Percentiles rank a stretch among this genome's conserved stretches.
These are phyloP conservation scores for Acer campestre DNA, from an alignment of 345 rosid species.

Conservation along the genomic window DNA sequence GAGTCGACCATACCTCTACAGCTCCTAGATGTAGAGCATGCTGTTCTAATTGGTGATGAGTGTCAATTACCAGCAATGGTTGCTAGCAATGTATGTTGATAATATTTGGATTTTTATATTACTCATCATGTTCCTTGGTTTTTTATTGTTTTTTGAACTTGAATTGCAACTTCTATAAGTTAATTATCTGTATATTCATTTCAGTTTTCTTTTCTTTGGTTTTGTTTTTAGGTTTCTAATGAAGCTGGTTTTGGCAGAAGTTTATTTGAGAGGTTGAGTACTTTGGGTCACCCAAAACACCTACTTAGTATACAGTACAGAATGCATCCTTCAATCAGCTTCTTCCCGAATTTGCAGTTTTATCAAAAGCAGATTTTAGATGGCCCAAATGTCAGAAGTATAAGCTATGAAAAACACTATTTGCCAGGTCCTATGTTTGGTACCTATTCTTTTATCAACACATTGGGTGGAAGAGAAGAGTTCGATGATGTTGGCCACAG, in stretches of 20 bases:
- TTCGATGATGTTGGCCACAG: constrained; percentile 23
- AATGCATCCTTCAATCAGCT: constrained; percentile 77
- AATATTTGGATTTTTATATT: too few relatives aligned
- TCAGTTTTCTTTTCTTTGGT: neutral
- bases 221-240: constrained; percentile 32
- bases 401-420: constrained; percentile 30
- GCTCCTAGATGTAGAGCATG: constrained; percentile 38
- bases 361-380: constrained; percentile 49
- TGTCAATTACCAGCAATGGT: constrained; percentile 51
- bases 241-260: constrained; percentile 59
- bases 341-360: constrained; percentile 53
- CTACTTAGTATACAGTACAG: constrained; percentile 62
- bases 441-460: constrained; percentile 51
- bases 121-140: neutral
- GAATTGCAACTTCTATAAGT: too few relatives aligned
- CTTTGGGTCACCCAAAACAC: constrained; percentile 46
- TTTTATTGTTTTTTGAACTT: neutral
- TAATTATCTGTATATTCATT: too few relatives aligned
- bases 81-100: constrained; percentile 41
- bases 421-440: constrained; percentile 49
- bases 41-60: constrained; percentile 52
- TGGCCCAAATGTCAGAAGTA: constrained; percentile 40
- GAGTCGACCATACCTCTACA: constrained; percentile 56
- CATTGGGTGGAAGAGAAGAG: constrained; percentile 41
- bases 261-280: constrained; percentile 61